Conservation (phyloP, 2,329 filamentous ascomycete species). For the Penicillium sp. region DNA sequence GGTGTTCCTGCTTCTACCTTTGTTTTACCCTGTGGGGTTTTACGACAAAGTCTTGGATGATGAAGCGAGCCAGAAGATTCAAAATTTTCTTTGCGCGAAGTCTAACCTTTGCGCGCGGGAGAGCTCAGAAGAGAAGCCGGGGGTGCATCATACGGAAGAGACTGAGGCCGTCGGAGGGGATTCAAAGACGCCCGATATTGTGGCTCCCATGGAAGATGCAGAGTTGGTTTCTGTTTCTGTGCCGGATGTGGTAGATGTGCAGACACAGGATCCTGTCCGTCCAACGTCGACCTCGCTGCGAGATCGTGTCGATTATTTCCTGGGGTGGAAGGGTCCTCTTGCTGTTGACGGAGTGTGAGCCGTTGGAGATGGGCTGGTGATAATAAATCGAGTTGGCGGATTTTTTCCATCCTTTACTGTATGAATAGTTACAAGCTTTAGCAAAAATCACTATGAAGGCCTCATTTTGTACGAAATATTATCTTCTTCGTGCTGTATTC, state of each 20-base stretch:
- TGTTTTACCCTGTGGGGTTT: background rate
- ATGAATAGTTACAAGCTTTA: background rate
- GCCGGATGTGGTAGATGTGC: background rate
- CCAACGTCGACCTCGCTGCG: constrained; percentile 13
- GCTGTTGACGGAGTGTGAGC: background rate
- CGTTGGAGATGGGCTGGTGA: background rate
- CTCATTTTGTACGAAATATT: background rate
- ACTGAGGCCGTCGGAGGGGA: background rate
- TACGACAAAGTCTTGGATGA: background rate
- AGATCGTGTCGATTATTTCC: constrained; percentile 36
- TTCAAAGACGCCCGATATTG: background rate
- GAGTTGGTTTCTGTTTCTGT: background rate
- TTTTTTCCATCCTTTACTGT: background rate
- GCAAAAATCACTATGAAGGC: background rate
- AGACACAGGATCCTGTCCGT: background rate
- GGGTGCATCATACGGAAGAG: background rate
- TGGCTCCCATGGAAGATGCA: background rate
- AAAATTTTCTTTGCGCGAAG: background rate
- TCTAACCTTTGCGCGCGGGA: background rate
- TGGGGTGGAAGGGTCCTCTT: constrained; percentile 37
- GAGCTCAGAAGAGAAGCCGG: background rate
- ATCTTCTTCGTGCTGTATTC: background rate
- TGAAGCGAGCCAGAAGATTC: background rate
- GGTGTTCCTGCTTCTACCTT: background rate
- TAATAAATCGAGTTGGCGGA: background rate